phyloP scores from a whole-genome alignment of 306 rosid species.

The Psophocarpus tetragonolobus region DNA sequence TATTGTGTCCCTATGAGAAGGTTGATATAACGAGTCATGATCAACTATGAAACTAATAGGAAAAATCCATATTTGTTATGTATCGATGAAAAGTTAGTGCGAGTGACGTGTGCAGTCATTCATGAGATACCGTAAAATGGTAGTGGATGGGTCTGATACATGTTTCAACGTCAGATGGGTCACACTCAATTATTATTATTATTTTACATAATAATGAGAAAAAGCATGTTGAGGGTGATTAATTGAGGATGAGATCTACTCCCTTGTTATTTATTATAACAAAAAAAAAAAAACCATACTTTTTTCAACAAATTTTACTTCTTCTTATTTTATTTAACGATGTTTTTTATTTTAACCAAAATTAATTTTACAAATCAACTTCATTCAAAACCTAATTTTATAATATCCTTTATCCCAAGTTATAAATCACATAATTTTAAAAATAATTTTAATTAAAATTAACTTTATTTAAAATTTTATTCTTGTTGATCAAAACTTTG shows the following conservation, averaged over 20 bases:
- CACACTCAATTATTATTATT: not conserved
- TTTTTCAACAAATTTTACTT: no score
- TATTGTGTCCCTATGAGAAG: conserved; percentile 15
- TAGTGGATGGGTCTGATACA: conserved; percentile 29
- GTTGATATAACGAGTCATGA: conserved; percentile 19
- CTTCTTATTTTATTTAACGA: no score
- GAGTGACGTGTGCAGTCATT: conserved; percentile 50
- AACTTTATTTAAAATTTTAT: no score
- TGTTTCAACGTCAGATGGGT: conserved; percentile 31
- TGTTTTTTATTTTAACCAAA: no score
- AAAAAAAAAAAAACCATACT: no score
- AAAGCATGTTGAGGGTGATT: not conserved
- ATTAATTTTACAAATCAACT: no score
- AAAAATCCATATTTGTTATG: not conserved
- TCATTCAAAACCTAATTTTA: no score
- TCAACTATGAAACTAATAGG: not conserved
- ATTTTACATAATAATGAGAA: not conserved
- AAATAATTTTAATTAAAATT: no score
- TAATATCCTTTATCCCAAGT: no score
- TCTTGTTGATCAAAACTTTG: no score
- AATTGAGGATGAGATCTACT: not conserved
- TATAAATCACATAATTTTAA: no score
- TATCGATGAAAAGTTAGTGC: conserved; percentile 43
- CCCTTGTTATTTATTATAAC: no score
- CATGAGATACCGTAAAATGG: conserved; percentile 28